Evolutionary conservation across 2,329 filamentous ascomycete genomes (phyloP), one percentile per base, ranked within the genome.

Genomic region (Phialemoniopsis sp.): DNA sequence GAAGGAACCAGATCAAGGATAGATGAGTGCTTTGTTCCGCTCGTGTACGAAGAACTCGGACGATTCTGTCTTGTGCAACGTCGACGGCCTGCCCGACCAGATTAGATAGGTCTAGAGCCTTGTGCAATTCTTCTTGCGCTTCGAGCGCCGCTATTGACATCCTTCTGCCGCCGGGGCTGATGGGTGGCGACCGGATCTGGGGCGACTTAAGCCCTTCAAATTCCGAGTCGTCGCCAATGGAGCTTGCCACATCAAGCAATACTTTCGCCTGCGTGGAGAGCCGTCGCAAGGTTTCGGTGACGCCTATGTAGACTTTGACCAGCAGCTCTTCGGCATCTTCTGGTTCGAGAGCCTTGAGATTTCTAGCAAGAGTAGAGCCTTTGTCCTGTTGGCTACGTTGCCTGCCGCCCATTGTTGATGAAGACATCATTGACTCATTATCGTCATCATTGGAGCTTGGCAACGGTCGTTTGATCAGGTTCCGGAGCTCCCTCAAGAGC

Each of bases 371-470:
- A 33, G 89, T 86, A 0, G 86, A 82, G 1, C 90, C 95, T 56
- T 93, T 96, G 49, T 97, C 90, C 54, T 95, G 87, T 50, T 89
- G 86, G 32, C 80, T 79, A 6, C 21, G 21, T 26, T 26, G 21
- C 21, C 21, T 10, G 6, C 21, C 10, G 45, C 78, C 76, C 39
- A 80, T 69, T 1, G 91, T 96, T 4, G 90, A 94, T 1, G 82
- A 76, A 2, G 90, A 90, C 63, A 91, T 82, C 67, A 91, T 85
- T 1, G 89, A 95, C 57, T 93, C 88, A 45, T 85, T 87, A 56
- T 98, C 93, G 49, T 97, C 91, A 44, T 98, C 93, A 51, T 81
- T 93, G 10, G 91, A 95, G 55, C 89, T 95, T 1, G 93, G 93
- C 30, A 98, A 72, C 17, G 91, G 86, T 41, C 82, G 80, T 39